Percentiles rank a stretch among this genome's conserved stretches.
These are phyloP conservation scores for Psilocybe mexicana DNA, from an alignment of 1,284 basidiomycete genomes.

Conservation along the genomic window DNA sequence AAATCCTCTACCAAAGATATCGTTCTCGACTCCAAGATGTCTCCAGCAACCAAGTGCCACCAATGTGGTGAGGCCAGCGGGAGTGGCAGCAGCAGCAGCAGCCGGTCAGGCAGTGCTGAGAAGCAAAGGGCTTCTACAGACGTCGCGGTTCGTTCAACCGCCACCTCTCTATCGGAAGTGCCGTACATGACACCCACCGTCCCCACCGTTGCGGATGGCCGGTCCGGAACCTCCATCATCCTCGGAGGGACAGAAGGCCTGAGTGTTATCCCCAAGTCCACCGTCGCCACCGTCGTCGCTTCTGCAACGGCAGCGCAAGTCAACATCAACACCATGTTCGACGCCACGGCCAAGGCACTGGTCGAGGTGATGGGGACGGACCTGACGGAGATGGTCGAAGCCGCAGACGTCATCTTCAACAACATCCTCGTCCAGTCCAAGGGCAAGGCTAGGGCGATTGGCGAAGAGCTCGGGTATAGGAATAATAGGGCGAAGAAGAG, in stretches of 20 bases:
- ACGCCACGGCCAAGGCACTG: constrained; percentile 43
- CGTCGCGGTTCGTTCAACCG: constrained; percentile 23
- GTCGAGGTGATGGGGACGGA: constrained; percentile 47
- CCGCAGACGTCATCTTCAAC: constrained; percentile 58
- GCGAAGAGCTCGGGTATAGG: constrained; percentile 48
- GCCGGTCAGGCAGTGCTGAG: constrained; percentile 9
- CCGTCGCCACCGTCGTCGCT: constrained; percentile 24
- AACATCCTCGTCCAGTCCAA: constrained; percentile 52
- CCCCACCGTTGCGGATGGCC: constrained; percentile 8
- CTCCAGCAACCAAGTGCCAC: constrained; percentile 14
- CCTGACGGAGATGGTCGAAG: constrained; percentile 58
- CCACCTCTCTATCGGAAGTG: constrained; percentile 25
- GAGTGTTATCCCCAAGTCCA: constrained; percentile 25
- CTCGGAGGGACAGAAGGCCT: constrained; percentile 16
- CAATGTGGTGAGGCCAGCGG: constrained; percentile 12
- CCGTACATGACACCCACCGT: constrained; percentile 15
- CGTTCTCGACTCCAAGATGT: constrained; percentile 17
- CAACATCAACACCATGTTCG: constrained; percentile 51
- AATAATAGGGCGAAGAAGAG: constrained; percentile 57
- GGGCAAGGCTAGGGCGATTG: constrained; percentile 44
- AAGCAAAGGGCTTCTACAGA: constrained; percentile 25
- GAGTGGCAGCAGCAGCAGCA: constrained; percentile 3
- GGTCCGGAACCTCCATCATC: constrained; percentile 17
- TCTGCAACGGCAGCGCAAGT: constrained; percentile 42
- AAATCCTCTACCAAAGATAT: constrained; percentile 28